Evolutionary conservation across 108 stramenopile species (phyloP), one percentile per base, ranked within the genome.

Genomic region (Pseudonitzschia delicatissima): DNA sequence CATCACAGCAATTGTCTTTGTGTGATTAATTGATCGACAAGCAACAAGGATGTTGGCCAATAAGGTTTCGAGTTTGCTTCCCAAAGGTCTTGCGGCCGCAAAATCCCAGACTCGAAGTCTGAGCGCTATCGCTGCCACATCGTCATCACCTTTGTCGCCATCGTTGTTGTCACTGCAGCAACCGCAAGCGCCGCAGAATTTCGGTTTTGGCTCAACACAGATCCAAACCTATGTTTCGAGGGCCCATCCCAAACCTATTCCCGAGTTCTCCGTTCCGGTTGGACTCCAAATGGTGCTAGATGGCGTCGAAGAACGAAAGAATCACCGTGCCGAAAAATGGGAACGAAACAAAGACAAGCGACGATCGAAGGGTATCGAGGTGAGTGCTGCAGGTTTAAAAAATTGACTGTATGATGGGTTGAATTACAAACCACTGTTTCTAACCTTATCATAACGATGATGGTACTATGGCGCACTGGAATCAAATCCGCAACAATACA

Each of bases 271-370:
- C 0, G 51, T 81, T n/a, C 72, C 68, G 23, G 40, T 62, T 11
- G 92, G 88, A 5, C 20, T 93, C 12, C 50, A 82, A 52, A 62
- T 50, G 42, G 62, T 93, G 13, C 50, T 93, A 40, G 64, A 82
- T 26, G 77, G 74, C 4, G 74, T 76, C 34, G 68, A 86, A 28
- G 69, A 66, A n/a, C 81, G 85, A 28, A 74, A 81, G 17, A 39
- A 44, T 20, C 26, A 53, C 8, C 83, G 82, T 18, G 68, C 67
- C 37, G 62, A 62, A 20, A 84, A 81, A 71, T 81, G 82, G 82
- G 81, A 73, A 25, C 84, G 77, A 25, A 85, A 83, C 44, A 76
- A 49, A 25, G 32, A 59, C 6, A 53, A 61, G n/a, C 71, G 71
- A 44, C 61, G 36, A 26, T 55, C 50, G 28, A 68, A 69, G 35